phyloP scores from a whole-genome alignment of 352 stramenopile species.

The Phytopythium aichiense region DNA sequence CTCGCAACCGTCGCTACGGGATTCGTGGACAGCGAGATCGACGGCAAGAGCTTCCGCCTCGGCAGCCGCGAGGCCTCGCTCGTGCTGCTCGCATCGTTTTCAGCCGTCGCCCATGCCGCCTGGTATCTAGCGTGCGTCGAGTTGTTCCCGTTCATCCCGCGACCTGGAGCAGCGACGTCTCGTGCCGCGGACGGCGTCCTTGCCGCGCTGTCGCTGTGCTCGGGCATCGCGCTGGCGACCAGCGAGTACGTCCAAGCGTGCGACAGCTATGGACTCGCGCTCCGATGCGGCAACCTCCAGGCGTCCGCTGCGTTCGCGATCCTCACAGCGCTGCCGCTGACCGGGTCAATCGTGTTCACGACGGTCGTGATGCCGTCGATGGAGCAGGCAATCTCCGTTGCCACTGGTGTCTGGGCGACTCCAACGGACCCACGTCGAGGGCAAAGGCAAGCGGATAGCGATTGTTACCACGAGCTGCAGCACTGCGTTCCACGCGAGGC shows the following conservation, averaged over 20 bases:
- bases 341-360: constrained; percentile 22
- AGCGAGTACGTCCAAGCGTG: constrained; percentile 33
- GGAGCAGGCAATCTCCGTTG: neutral
- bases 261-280: constrained; percentile 19
- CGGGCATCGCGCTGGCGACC: constrained; percentile 18
- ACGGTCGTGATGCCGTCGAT: constrained; percentile 22
- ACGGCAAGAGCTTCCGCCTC: constrained; percentile 15
- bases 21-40: constrained; percentile 11
- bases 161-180: constrained; percentile 22
- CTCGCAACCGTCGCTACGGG: constrained; percentile 16
- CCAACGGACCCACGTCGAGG: no score
- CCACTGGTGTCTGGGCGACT: no score
- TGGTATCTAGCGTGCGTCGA: constrained; percentile 22
- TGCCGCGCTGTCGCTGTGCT: constrained; percentile 20
- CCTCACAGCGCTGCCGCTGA: constrained; percentile 21
- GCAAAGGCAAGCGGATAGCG: neutral
- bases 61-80: constrained; percentile 23
- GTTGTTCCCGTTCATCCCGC: constrained; percentile 24
- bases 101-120: constrained; percentile 17
- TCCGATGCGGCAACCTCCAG: constrained; percentile 40
- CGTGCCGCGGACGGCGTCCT: constrained; percentile 25
- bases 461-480: neutral
- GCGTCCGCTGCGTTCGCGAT: constrained; percentile 32
- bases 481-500: neutral
- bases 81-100: constrained; percentile 23